A percentile compares a stretch with the other conserved stretches of the same genome.
phyloP scores from a whole-genome alignment of 768 basidiomycete genomes.

The Leccinum subtestaceum region DNA sequence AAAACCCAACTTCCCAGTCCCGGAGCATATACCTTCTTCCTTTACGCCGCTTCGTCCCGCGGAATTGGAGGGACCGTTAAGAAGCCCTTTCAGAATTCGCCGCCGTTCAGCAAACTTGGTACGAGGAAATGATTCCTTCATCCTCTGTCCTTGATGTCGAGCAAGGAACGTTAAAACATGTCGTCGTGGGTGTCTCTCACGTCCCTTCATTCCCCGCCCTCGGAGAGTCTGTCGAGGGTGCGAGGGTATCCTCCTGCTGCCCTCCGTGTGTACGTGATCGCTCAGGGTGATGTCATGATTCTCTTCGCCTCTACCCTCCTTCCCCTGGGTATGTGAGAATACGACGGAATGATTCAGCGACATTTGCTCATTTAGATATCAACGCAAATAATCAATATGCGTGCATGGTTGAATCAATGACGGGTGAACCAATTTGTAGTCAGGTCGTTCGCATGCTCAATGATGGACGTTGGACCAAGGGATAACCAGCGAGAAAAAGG shows the following conservation, averaged over 20 bases:
- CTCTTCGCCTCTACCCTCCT: not conserved
- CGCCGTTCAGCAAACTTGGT: not conserved
- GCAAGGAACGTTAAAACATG: not conserved
- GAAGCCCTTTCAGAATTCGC: not conserved
- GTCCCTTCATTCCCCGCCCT: not conserved
- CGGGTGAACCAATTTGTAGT: too few species aligned
- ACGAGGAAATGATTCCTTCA: not conserved
- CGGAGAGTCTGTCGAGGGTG: not conserved
- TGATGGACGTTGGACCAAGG: too few species aligned
- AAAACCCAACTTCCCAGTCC: not conserved
- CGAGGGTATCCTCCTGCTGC: not conserved
- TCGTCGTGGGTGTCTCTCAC: not conserved
- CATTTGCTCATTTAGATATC: not conserved
- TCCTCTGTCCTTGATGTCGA: not conserved
- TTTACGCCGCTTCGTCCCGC: not conserved
- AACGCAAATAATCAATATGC: not conserved
- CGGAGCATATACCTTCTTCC: not conserved
- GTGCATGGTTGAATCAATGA: too few species aligned
- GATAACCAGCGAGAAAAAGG: not conserved
- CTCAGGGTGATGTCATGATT: not conserved
- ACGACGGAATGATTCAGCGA: not conserved
- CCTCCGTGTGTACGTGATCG: not conserved
- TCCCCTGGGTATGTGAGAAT: not conserved
- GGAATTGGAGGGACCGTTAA: not conserved
- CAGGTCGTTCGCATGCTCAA: not conserved